Evolutionary conservation across 805 yeast species (phyloP).

Genomic region (Candida silvatica): DNA sequence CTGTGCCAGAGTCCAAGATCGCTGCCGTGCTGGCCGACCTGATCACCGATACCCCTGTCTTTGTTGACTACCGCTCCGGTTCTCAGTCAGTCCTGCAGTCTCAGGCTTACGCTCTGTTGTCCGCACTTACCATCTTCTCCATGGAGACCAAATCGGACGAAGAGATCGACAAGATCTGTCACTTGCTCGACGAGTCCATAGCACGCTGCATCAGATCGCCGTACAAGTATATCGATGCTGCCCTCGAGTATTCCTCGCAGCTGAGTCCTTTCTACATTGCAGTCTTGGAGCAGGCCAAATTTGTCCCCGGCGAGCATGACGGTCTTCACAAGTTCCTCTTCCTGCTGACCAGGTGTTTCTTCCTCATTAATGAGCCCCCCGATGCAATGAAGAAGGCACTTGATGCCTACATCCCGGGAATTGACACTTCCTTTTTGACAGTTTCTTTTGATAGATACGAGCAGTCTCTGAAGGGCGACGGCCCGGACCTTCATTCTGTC

Average conservation of each 20-base stretch:
- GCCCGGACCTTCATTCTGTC: no score
- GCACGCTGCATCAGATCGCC: slow-evolving; percentile 68
- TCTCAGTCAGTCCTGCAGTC: slow-evolving; percentile 29
- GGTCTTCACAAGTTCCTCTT: slow-evolving; percentile 38
- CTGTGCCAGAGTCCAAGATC: slow-evolving; percentile 29
- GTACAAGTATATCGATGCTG: slow-evolving; percentile 70
- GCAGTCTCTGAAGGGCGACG: no score
- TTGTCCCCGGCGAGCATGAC: slow-evolving; percentile 28
- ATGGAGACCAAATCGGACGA: slow-evolving; percentile 5
- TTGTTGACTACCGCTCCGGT: slow-evolving; percentile 30
- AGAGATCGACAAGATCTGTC: slow-evolving; percentile 38
- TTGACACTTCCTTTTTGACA: no score
- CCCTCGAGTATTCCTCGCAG: slow-evolving; percentile 11
- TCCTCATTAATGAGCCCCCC: slow-evolving; percentile 52
- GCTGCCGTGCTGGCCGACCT: slow-evolving; percentile 40
- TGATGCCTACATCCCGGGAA: no score
- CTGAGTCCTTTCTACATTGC: slow-evolving; percentile 42
- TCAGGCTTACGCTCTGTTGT: slow-evolving; percentile 47
- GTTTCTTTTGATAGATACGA: no score
- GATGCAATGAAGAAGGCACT: slow-evolving; percentile 11
- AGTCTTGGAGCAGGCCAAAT: slow-evolving; percentile 63
- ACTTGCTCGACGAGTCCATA: slow-evolving; percentile 65
- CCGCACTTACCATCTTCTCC: slow-evolving; percentile 30
- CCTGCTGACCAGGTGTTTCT: slow-evolving; percentile 36
- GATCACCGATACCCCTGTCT: slow-evolving; percentile 42